A percentile compares a stretch with the other conserved stretches of the same genome.
phyloP scores from a whole-genome alignment of 192 early-diverging fungal genomes.

The Entomortierella chlamydospora region DNA sequence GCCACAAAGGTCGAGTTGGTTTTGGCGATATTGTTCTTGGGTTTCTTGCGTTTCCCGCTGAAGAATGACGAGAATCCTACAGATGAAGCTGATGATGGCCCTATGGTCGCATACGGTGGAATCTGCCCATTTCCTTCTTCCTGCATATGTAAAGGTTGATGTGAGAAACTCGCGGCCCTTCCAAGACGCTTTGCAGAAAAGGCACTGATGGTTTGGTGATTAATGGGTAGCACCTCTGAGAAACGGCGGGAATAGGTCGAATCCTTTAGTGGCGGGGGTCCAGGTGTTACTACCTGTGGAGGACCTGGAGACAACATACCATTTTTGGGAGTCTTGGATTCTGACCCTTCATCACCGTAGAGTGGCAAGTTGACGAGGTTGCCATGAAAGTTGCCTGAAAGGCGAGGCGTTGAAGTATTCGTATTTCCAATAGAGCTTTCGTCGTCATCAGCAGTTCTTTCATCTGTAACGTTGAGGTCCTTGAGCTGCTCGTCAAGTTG shows the following conservation, averaged over 20 bases:
- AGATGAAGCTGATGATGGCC: constrained; percentile 16
- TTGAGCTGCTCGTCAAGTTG: constrained; percentile 39
- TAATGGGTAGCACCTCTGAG: constrained; percentile 3
- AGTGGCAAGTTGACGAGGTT: constrained; percentile 30
- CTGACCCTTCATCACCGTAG: constrained; percentile 18
- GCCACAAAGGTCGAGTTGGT: constrained; percentile 79
- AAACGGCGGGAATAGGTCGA: constrained; percentile 16
- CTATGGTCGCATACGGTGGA: constrained; percentile 9
- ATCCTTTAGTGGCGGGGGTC: constrained; percentile 34
- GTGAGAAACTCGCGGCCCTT: constrained; percentile 11
- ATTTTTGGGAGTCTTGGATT: constrained; percentile 18
- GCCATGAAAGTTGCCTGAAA: constrained; percentile 34
- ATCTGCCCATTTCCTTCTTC: not conserved
- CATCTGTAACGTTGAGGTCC: constrained; percentile 44
- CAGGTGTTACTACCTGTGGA: constrained; percentile 22
- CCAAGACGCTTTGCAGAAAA: constrained; percentile 5
- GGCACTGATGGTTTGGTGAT: not conserved
- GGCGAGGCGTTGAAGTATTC: not conserved
- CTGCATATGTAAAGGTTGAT: constrained; percentile 8
- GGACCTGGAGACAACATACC: constrained; percentile 35
- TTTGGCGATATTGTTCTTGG: constrained; percentile 76
- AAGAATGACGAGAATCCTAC: constrained; percentile 46
- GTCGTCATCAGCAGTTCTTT: not conserved
- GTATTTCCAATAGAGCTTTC: not conserved
- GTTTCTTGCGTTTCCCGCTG: constrained; percentile 56